Conservation (phyloP, 2,329 filamentous ascomycete species). For the Septoria petroselini region DNA sequence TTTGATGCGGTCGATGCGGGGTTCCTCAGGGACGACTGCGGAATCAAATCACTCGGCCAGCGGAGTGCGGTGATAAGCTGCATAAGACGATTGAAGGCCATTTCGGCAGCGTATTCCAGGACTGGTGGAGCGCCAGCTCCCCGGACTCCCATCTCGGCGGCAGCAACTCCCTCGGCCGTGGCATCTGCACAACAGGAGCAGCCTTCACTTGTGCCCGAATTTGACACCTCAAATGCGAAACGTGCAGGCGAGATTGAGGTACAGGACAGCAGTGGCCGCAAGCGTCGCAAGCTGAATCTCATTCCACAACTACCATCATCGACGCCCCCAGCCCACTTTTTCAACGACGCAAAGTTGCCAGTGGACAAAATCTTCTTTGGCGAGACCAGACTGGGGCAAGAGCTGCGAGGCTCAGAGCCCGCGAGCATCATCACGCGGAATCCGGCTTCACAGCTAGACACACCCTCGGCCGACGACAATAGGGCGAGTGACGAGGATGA, state of each 20-base stretch:
- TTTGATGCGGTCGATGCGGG: conserved; percentile 52
- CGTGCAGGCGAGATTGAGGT: conserved; percentile 31
- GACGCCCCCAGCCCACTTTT: conserved; percentile 11
- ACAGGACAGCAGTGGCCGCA: conserved; percentile 33
- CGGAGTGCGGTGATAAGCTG: conserved; percentile 57
- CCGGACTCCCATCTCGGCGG: conserved; percentile 18
- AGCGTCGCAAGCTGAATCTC: conserved; percentile 37
- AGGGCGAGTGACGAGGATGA: conserved; percentile 6
- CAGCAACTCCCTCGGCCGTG: conserved; percentile 14
- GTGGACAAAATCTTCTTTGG: conserved; percentile 40
- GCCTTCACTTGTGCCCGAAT: conserved; percentile 5
- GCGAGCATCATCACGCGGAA: conserved; percentile 18
- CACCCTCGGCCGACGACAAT: neutral
- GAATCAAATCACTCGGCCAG: conserved; percentile 57
- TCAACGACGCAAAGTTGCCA: conserved; percentile 26
- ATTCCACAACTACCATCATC: neutral
- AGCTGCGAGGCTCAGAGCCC: conserved; percentile 20
- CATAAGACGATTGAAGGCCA: conserved; percentile 52
- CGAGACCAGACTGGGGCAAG: conserved; percentile 28
- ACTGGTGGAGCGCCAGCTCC: conserved; percentile 7
- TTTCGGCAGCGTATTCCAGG: conserved; percentile 5
- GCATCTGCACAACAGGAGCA: conserved; percentile 6
- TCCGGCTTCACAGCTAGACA: neutral
- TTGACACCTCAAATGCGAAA: conserved; percentile 20
- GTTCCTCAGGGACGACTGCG: conserved; percentile 55